Conservation (phyloP, 176 grass and related monocot genomes). For the Puccinellia tenuiflora region DNA sequence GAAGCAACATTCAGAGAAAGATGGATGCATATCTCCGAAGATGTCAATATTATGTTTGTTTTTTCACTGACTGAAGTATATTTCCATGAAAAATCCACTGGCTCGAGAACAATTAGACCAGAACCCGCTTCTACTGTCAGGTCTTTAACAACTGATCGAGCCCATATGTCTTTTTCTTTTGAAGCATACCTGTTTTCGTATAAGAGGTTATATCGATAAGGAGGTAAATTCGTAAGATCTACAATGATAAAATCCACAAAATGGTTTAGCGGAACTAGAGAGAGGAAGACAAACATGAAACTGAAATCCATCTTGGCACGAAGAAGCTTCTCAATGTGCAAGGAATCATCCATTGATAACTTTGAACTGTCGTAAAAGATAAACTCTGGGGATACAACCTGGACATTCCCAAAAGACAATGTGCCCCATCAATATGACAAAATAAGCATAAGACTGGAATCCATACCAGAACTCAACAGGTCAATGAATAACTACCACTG, state of each 20-base stretch:
- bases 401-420: constrained; percentile 17
- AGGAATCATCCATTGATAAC: constrained; percentile 78
- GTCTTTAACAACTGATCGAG: constrained; percentile 77
- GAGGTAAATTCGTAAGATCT: constrained; percentile 4
- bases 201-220: background rate
- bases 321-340: constrained; percentile 92
- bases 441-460: background rate
- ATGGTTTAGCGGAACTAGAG: constrained; percentile 22
- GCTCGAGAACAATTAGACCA: constrained; percentile 85
- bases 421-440: background rate
- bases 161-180: constrained; percentile 92
- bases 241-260: background rate
- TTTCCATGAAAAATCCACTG: constrained; percentile 88
- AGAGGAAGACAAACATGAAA: constrained; percentile 73
- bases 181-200: constrained; percentile 84
- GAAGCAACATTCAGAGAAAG: constrained; percentile 86
- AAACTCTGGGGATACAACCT: constrained; percentile 93
- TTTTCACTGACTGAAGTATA: constrained; percentile 90
- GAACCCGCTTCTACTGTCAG: constrained; percentile 86
- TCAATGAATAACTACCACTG: background rate
- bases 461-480: background rate
- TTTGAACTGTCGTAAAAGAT: constrained; percentile 93
- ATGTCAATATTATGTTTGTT: constrained; percentile 58
- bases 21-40: constrained; percentile 82
- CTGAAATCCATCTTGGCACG: constrained; percentile 92